Evolutionary conservation across 2,329 filamentous ascomycete genomes (phyloP).

Genomic region (Penicillium sp.): DNA sequence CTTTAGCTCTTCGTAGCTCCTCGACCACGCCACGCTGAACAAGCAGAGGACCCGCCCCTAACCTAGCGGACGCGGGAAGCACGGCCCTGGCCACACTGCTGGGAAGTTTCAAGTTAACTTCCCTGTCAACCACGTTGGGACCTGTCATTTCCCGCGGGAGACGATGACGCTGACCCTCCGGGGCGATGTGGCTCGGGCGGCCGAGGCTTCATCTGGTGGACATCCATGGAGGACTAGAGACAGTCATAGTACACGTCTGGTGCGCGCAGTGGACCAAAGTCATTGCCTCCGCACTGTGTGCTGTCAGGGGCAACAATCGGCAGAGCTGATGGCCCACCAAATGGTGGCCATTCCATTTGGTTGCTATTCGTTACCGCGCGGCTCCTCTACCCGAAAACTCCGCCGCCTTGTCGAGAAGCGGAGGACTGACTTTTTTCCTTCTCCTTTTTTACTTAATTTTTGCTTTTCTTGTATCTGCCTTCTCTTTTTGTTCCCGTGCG

Average conservation of each 20-base stretch:
- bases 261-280: no score
- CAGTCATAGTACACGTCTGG: no score
- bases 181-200: no score
- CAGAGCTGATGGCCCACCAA: slow-evolving; percentile 8
- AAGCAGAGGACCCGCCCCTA: no score
- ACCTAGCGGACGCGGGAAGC: slow-evolving; percentile 29
- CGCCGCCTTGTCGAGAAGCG: slow-evolving; percentile 18
- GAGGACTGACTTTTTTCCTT: slow-evolving; percentile 16
- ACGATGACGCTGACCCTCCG: no score
- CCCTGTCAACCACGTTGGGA: no score
- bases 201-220: no score
- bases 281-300: no score
- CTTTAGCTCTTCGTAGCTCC: no score
- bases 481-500: slow-evolving; percentile 1
- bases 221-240: no score
- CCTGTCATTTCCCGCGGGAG: no score
- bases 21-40: no score
- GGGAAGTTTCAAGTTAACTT: slow-evolving; percentile 30
- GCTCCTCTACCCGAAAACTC: slow-evolving; percentile 19
- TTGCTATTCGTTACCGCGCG: slow-evolving; percentile 20
- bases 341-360: background rate
- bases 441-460: slow-evolving; percentile 2
- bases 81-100: slow-evolving; percentile 29
- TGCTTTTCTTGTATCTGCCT: background rate
- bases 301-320: slow-evolving; percentile 9